These are phyloP conservation scores for Schwanniomyces occidentalis DNA, from an alignment of 805 yeast genomes.

Conservation along the genomic window DNA sequence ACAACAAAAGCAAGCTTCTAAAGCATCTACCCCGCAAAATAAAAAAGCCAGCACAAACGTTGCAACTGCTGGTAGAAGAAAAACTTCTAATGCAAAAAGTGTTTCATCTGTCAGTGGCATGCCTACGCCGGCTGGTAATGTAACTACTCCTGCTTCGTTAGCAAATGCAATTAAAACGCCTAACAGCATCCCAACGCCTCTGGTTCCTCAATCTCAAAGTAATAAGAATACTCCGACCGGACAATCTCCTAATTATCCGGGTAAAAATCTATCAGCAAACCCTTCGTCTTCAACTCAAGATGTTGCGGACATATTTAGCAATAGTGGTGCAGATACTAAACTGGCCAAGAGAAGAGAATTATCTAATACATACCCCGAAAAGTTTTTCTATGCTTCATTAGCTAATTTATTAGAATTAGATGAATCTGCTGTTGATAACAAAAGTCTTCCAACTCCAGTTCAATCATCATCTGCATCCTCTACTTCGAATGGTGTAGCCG, in stretches of 20 bases:
- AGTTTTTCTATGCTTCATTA: constrained; percentile 51
- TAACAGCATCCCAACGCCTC: constrained; percentile 44
- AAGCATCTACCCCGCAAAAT: constrained; percentile 10
- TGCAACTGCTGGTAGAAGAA: constrained; percentile 17
- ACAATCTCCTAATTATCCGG: constrained; percentile 32
- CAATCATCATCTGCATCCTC: constrained; percentile 9
- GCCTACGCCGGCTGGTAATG: constrained; percentile 34
- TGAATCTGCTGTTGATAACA: constrained; percentile 19
- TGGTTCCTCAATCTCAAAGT: constrained; percentile 34
- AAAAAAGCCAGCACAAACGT: constrained; percentile 9
- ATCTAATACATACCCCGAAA: constrained; percentile 45
- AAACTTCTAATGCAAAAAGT: constrained; percentile 24
- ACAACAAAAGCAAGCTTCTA: constrained; percentile 7
- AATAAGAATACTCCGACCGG: constrained; percentile 43
- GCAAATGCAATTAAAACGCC: constrained; percentile 45
- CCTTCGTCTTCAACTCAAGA: constrained; percentile 10
- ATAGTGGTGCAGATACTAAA: constrained; percentile 37
- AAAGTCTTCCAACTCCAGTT: constrained; percentile 15
- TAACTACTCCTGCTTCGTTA: constrained; percentile 38
- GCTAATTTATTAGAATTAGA: constrained; percentile 50
- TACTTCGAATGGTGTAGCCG: constrained; percentile 10
- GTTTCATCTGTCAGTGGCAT: constrained; percentile 23
- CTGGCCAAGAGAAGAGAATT: constrained; percentile 48
- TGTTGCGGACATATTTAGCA: constrained; percentile 25
- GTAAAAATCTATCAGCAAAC: constrained; percentile 9